Base-by-base conservation (phyloP, 345 rosid genomes). In the Passiflora organensis region DNA sequence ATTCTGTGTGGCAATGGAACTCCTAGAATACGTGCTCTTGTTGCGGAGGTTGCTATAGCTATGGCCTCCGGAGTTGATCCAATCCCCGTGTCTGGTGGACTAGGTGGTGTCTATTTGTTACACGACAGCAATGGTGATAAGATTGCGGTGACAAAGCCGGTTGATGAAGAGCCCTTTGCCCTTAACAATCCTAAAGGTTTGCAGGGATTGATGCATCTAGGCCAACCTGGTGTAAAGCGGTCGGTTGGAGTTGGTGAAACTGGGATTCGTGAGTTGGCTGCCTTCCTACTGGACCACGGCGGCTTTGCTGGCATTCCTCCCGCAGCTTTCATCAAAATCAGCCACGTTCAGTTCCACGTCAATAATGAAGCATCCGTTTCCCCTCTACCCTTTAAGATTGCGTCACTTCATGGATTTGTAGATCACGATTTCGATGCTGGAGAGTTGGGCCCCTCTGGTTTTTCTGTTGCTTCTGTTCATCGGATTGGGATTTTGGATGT, bases 401-500 rank as follows among this genome's bases (percentile, higher is more conserved):
- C 94, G 4, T 88, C 94, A 0, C 70, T 88, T 56, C 96, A 88
- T 53, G 76, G 77, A 3, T 88, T 66, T 56, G 80, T 88, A 43
- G 78, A 82, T 62, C 94, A 88, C 61, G 88, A 85, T 51, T 77
- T 78, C 28, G 96, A 88, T 67, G 86, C 94, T 0, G 94, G 91
- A 43, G 91, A 85, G 60, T 63, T 85, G 39, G 94, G 96, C 37
- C 60, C 85, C 41, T 80, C 94, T 10, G 65, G 87, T 48, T 85
- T 83, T 72, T 78, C 84, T 0, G 89, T 83, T 25, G 65, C 78
- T 39, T 85, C 96, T 0, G 86, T 89, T 17, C 96, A 85, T 44
- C 70, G 73, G 57, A 86, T 89, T 32, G 91, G 91, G 12, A 85
- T 89, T 22, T 73, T 89, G 23, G 96, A 88, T 60, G 55, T 81